phyloP scores from a whole-genome alignment of 2,329 filamentous ascomycete species.

The Stachybotrys chartarum region DNA sequence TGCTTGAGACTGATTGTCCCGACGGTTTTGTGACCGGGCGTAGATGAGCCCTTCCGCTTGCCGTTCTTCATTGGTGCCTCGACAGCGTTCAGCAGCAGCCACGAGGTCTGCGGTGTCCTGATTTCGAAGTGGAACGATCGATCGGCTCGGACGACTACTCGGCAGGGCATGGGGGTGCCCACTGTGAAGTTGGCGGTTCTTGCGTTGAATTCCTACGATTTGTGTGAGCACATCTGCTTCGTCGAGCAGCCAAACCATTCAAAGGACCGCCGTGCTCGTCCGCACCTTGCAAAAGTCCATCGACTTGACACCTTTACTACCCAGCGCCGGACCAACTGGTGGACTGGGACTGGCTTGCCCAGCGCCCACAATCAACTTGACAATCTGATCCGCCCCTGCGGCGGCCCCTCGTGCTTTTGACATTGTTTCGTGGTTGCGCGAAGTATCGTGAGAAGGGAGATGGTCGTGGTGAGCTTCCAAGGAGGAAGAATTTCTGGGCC shows the following conservation, averaged over 20 bases:
- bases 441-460: background rate
- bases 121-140: conserved; percentile 90
- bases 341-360: conserved; percentile 93
- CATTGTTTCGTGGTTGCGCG: conserved; percentile 30
- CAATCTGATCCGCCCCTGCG: conserved; percentile 59
- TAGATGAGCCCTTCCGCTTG: conserved; percentile 69
- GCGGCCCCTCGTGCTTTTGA: conserved; percentile 39
- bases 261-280: background rate
- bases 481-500: background rate
- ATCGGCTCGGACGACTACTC: conserved; percentile 87
- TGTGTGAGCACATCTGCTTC: conserved; percentile 6
- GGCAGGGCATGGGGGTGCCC: conserved; percentile 83
- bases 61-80: conserved; percentile 68
- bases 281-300: conserved; percentile 98
- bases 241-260: background rate
- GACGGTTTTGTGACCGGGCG: conserved; percentile 69
- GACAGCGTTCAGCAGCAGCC: conserved; percentile 77
- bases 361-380: conserved; percentile 96
- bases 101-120: conserved; percentile 90
- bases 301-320: conserved; percentile 95
- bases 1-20: conserved; percentile 90
- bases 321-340: conserved; percentile 90
- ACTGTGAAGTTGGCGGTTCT: conserved; percentile 75
- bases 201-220: conserved; percentile 84
- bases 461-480: background rate